Evolutionary conservation across 495 filamentous ascomycete genomes (phyloP).

Genomic region (Xylaria palmicola): DNA sequence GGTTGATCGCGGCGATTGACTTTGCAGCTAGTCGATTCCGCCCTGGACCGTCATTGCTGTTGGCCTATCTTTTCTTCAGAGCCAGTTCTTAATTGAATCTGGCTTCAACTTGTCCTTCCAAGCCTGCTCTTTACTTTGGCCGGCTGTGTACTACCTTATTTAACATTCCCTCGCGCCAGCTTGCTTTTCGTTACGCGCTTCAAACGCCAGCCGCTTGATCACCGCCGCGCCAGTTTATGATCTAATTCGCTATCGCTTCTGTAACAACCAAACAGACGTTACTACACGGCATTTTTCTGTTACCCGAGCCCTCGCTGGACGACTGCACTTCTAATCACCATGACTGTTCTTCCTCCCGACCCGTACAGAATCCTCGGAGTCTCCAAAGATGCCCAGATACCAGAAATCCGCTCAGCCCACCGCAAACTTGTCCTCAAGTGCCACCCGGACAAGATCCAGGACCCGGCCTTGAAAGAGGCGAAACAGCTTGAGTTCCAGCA

Average conservation of each 20-base stretch:
- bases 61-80: background rate
- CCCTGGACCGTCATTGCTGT: slow-evolving; percentile 17
- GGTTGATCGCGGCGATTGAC: slow-evolving; percentile 17
- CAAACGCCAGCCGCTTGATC: slow-evolving; percentile 21
- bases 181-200: slow-evolving; percentile 9
- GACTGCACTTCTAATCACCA: slow-evolving; percentile 38
- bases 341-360: slow-evolving; percentile 70
- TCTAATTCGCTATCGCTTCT: slow-evolving; percentile 15
- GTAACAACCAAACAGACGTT: slow-evolving; percentile 5
- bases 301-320: slow-evolving; percentile 16
- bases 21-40: slow-evolving; percentile 11
- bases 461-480: slow-evolving; percentile 61
- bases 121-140: slow-evolving; percentile 3
- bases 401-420: slow-evolving; percentile 77
- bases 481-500: slow-evolving; percentile 87
- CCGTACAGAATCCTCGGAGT: slow-evolving; percentile 84
- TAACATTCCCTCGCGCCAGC: slow-evolving; percentile 10
- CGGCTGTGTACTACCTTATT: slow-evolving; percentile 26
- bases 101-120: slow-evolving; percentile 17
- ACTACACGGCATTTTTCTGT: slow-evolving; percentile 5
- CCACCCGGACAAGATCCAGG: slow-evolving; percentile 91
- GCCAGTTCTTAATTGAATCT: slow-evolving; percentile 37
- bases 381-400: slow-evolving; percentile 66
- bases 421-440: slow-evolving; percentile 90
- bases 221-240: slow-evolving; percentile 13